A percentile compares a stretch with the other conserved stretches of the same genome.
phyloP scores from a whole-genome alignment of 345 rosid species.

The Moringa oleifera region DNA sequence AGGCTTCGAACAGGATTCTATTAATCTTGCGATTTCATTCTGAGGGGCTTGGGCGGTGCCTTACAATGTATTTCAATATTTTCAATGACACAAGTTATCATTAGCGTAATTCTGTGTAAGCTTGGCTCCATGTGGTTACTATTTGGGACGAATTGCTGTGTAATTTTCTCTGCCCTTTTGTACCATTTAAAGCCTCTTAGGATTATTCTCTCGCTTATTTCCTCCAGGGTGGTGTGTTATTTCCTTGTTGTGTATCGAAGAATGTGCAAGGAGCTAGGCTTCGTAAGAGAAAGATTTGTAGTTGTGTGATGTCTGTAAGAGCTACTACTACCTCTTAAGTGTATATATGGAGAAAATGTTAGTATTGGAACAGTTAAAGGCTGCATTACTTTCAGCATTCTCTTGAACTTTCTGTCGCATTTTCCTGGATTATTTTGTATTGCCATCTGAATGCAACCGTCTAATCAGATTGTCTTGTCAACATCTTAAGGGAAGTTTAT shows the following conservation, averaged over 20 bases:
- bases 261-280: background rate
- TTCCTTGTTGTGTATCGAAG: background rate
- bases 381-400: too few relatives aligned
- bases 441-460: too few relatives aligned
- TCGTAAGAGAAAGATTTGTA: background rate
- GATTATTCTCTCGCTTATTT: background rate
- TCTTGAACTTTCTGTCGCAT: too few relatives aligned
- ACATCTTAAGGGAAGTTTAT: too few relatives aligned
- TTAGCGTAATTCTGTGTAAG: too few relatives aligned
- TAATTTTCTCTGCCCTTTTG: background rate
- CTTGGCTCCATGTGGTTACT: too few relatives aligned
- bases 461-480: too few relatives aligned
- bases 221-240: background rate
- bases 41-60: too few relatives aligned
- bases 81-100: too few relatives aligned
- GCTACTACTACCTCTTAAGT: background rate
- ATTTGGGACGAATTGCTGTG: background rate
- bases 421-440: too few relatives aligned
- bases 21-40: too few relatives aligned
- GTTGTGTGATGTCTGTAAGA: background rate
- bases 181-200: background rate
- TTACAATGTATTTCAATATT: too few relatives aligned
- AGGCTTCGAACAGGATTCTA: background rate
- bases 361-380: background rate
- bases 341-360: background rate